Conservation (phyloP, 768 basidiomycete species). For the Russula virescens region DNA sequence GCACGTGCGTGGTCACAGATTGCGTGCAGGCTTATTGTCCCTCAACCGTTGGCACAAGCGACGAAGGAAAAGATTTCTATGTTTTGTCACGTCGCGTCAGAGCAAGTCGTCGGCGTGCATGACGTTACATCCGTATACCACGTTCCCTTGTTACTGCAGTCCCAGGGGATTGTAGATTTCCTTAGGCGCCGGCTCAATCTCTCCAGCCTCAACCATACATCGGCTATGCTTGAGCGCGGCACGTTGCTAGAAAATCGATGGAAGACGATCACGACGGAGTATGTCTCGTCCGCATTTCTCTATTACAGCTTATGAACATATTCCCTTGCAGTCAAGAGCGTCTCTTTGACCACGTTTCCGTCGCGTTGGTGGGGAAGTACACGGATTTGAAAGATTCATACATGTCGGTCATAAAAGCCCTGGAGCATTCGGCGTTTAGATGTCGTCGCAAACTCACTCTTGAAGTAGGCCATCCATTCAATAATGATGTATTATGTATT, state of each 20-base stretch:
- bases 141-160: slow-evolving; percentile 85
- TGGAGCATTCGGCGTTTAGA: slow-evolving; percentile 95
- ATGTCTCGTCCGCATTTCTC: background rate
- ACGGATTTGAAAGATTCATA: slow-evolving; percentile 96
- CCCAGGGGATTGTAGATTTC: slow-evolving; percentile 88
- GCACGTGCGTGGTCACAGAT: slow-evolving; percentile 47
- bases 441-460: slow-evolving; percentile 79
- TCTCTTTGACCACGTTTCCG: slow-evolving; percentile 79
- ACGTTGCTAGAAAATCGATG: slow-evolving; percentile 63
- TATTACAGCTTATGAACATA: background rate
- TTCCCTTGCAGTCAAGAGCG: slow-evolving; percentile 72
- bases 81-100: slow-evolving; percentile 93
- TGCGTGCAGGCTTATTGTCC: slow-evolving; percentile 81
- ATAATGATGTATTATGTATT: background rate
- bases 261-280: slow-evolving; percentile 82
- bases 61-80: slow-evolving; percentile 97
- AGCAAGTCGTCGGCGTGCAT: slow-evolving; percentile 92
- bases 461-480: slow-evolving; percentile 46
- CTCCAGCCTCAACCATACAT: slow-evolving; percentile 45
- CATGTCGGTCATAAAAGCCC: slow-evolving; percentile 94
- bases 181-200: slow-evolving; percentile 80
- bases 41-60: slow-evolving; percentile 70
- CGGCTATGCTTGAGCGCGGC: slow-evolving; percentile 57
- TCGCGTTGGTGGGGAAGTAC: slow-evolving; percentile 96
- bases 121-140: slow-evolving; percentile 97